Conservation (phyloP, 371 early-diverging fungal species). For the Rhizopus stolonifer region DNA sequence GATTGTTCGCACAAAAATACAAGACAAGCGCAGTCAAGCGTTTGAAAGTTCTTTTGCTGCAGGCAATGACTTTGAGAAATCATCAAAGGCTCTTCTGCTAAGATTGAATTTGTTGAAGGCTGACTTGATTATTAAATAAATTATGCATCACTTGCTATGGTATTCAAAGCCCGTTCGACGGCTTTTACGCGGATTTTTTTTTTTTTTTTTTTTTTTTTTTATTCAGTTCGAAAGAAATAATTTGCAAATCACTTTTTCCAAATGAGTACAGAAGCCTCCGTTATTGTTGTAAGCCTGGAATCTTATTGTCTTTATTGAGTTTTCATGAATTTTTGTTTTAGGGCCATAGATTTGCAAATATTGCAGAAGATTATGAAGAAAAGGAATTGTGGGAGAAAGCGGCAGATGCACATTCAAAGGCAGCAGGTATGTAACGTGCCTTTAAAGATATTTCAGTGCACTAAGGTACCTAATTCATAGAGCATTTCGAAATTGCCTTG, state of each 20-base stretch:
- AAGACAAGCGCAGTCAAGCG: conserved; percentile 65
- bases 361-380: conserved; percentile 55
- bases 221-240: not conserved
- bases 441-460: not conserved
- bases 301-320: not conserved
- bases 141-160: not conserved
- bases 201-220: no score
- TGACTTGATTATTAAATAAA: conserved; percentile 36
- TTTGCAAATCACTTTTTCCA: not conserved
- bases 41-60: conserved; percentile 60
- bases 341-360: conserved; percentile 54
- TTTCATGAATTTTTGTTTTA: conserved; percentile 7
- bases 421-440: conserved; percentile 31
- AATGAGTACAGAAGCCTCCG: conserved; percentile 36
- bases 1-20: conserved; percentile 59
- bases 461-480: conserved; percentile 3
- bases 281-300: conserved; percentile 35
- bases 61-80: conserved; percentile 63
- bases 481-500: conserved; percentile 23
- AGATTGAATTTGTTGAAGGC: conserved; percentile 58
- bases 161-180: not conserved
- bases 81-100: conserved; percentile 58
- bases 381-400: conserved; percentile 50
- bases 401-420: conserved; percentile 44
- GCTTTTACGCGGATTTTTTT: not conserved